Conservation (phyloP, 306 rosid species). For the Rosa chinensis region DNA sequence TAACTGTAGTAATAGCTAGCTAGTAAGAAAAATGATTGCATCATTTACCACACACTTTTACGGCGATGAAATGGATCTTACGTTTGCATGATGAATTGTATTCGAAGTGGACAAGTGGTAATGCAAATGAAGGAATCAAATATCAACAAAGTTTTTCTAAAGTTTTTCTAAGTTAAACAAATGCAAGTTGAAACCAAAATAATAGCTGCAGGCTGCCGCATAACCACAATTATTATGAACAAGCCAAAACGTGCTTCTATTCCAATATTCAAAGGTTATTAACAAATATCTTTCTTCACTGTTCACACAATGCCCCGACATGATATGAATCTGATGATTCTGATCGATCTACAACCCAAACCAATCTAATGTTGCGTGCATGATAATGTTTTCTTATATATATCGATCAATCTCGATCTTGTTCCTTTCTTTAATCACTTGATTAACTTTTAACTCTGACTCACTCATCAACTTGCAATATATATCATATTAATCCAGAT, state of each 20-base stretch:
- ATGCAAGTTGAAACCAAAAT: neutral
- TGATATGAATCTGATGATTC: slow-evolving; percentile 2
- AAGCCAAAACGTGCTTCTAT: slow-evolving; percentile 20
- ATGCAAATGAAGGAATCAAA: neutral
- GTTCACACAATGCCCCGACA: neutral
- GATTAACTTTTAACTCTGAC: neutral
- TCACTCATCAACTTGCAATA: slow-evolving; percentile 4
- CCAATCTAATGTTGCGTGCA: neutral
- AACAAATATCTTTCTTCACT: too few relatives aligned
- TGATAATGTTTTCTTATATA: neutral
- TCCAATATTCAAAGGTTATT: neutral
- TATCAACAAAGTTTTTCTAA: neutral
- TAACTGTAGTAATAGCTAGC: too few relatives aligned
- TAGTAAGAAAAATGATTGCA: too few relatives aligned
- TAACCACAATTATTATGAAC: neutral
- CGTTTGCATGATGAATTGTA: neutral
- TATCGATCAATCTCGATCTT: neutral
- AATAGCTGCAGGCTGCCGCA: slow-evolving; percentile 9
- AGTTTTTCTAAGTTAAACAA: too few relatives aligned
- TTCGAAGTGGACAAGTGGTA: neutral
- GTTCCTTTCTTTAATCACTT: neutral
- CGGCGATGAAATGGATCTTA: neutral
- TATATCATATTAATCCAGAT: neutral
- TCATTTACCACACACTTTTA: neutral
- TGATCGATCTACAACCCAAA: neutral